Base-by-base conservation (phyloP, 2,329 filamentous ascomycete species). In the Epichloe aotearoae region DNA sequence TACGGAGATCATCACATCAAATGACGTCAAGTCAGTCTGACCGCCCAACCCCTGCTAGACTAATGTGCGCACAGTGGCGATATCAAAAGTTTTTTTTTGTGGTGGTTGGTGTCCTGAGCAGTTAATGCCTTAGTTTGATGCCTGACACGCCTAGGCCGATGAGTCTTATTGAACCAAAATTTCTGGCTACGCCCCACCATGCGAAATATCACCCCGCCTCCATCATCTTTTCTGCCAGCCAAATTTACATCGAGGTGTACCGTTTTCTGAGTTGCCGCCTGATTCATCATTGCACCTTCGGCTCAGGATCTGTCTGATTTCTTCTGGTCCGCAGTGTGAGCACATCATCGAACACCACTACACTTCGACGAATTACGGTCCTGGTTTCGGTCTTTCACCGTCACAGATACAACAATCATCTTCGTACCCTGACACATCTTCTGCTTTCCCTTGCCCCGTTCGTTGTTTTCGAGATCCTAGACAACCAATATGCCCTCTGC, bases 401-500 rank as follows among this genome's bases (percentile, higher is more conserved):
- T 34, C 30, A n/a, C 11, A 42, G 34, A 44, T 37, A 43, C 50
- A 42, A 49, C 46, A 30, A 26, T 34, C 33, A 15, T 44, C 40
- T 15, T 20, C 36, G 40, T 37, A 30, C 42, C 46, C n/a, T 44
- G 49, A 36, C 12, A 19, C 23, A 48, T 43, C 46, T 30, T 43
- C 15, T 51, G 50, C 49, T 11, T 43, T 19, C 23, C 40, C 30
- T 42, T 19, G 50, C 44, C 40, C 47, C 53, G 33, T 37, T 36
- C 52, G 46, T 44, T 52, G 45, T 36, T 56, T 51, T 53, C 50
- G 51, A 36, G 36, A 41, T 39, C 5, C 17, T 40, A 15, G 23
- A 37, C 40, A 60, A 57, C 57, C 71, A 80, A 66, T 43, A 84
- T 84, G 80, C 75, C 83, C 64, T 84, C 82, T 55, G 72, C 80